Evolutionary conservation across 1,284 basidiomycete genomes (phyloP), one percentile per base, ranked within the genome.

Genomic region (Coniophora puteana): DNA sequence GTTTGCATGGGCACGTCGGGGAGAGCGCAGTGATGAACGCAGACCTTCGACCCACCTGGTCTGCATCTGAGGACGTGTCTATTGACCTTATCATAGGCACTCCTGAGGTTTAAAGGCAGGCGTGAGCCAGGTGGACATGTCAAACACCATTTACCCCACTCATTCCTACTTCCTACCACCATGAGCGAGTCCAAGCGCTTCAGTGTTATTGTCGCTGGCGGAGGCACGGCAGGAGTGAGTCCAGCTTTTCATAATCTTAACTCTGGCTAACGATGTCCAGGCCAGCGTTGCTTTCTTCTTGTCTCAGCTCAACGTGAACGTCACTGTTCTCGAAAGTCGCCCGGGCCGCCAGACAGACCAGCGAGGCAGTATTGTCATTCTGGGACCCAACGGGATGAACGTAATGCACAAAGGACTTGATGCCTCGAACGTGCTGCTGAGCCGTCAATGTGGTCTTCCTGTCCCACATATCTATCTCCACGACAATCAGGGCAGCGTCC

Each of bases 381-480:
- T 59, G 26, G 58, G 46, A 18, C 52, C 58, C 4, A 59, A 59
- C 24, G 61, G 59, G 28, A 55, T 61, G 57, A 43, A 58, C 22
- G 56, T 59, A 30, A 32, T 62, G 39, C 41, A 50, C 3, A 31
- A 31, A 31, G 58, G 55, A 18, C 58, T 63, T 23, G 54, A 34
- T 16, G 38, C 62, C 10, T 58, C 54, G 8, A 40, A 12, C 14
- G 38, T 38, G 5, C 52, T 63, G 34, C 52, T 59, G 18, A 46
- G 51, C 37, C 52, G 46, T 18, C 39, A 48, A 13, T 57, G 48
- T 4, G 48, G 58, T 8, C 34, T 47, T 17, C 42, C 45, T n/a
- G 43, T 49, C n/a, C 40, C 59, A 21, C 47, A 44, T 43, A 26
- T 59, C 8, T 44, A 43, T 8, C 44, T 63, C 23, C 57, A 40